Evolutionary conservation across 306 rosid species (phyloP), one percentile per base, ranked within the genome.

Genomic region (Cucurbita argyrosperma): DNA sequence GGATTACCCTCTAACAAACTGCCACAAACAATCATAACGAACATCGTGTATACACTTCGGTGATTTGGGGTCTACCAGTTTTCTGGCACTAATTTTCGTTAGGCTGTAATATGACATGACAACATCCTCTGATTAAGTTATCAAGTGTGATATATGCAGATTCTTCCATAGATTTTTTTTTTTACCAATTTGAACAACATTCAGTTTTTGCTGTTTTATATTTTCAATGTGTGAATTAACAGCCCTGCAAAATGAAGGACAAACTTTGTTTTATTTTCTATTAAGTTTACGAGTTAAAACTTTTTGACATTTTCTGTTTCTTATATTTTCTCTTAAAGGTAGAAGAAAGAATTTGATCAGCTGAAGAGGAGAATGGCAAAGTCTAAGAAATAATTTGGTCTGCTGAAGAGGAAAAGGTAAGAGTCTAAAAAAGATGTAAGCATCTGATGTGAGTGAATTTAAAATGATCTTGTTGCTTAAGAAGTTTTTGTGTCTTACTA

Each of bases 301-400:
- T 11, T 54, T 38, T 40, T 58, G 23, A 75, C n/a, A 8, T 30
- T 52, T 40, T 46, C 50, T 18, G 21, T 59, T 4, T 63, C 23
- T 39, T n/a, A 4, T 62, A 9, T 54, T 35, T 38, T 12, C 54
- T 75, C 69, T 38, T 60, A 46, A 43, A 77, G 84, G 85, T 38
- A 70, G 79, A 71, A 70, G 74, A 75, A 35, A 71, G 47, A 61
- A 63, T 51, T 16, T 55, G 77, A 77, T 58, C 63, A 16, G 18
- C 59, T 11, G 80, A 82, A 78, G 75, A 78, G 65, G 79, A 78
- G 69, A 46, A 30, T 30, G 50, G 62, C 61, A 50, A 23, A 72
- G 72, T 21, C 71, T n/a, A 75, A 70, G 38, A 75, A 82, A 69
- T 59, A 78, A 38, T 82, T 82, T 30, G 35, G 35, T 30, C 35